Base-by-base conservation (phyloP, 2,329 filamentous ascomycete genomes). In the Bipolaris gigantea region DNA sequence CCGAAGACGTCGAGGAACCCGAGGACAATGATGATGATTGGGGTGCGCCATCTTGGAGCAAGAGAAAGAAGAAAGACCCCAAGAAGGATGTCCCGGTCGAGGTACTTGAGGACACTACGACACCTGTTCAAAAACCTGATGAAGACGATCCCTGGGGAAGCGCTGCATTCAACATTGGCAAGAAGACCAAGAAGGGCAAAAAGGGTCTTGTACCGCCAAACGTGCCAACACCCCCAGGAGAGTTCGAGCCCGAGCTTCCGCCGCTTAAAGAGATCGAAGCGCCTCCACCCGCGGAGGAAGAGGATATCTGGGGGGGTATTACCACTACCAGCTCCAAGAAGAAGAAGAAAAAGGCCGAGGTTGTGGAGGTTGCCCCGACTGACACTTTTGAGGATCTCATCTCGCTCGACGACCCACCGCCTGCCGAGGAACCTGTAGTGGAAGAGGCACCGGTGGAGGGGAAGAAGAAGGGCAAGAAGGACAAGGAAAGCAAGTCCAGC, bases 131-230 rank as follows among this genome's bases (percentile, higher is more conserved):
- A 44, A 72, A 77, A 48, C 77, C 78, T 18, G 77, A 79, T 42
- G 71, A 73, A n/a, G 72, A 74, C 7, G 70, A 73, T 51, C 72
- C 71, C 7, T 74, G 67, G 67, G 71, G 69, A 16, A 73, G 72
- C 44, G 68, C 67, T 39, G 59, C 62, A 10, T 74, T 75, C 55
- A 73, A 72, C 45, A 73, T 76, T 21, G 75, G 77, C 10, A 83
- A 83, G 64, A 84, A 83, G 57, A 67, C 76, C 42, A 84, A 83
- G 73, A 84, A 84, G 68, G 73, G 75, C 39, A 82, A 79, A 64
- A 84, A 83, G 63, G 73, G 76, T 13, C 79, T 83, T 53, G 73
- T 82, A 40, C 75, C 76, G 54, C 76, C 78, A 33, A 73, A 80
- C 60, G 76, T 81, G 57, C 77, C 76, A 51, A 74, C 78, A 23